These are phyloP conservation scores for Cicer yamashitae DNA, from an alignment of 306 rosid species.

Conservation along the genomic window DNA sequence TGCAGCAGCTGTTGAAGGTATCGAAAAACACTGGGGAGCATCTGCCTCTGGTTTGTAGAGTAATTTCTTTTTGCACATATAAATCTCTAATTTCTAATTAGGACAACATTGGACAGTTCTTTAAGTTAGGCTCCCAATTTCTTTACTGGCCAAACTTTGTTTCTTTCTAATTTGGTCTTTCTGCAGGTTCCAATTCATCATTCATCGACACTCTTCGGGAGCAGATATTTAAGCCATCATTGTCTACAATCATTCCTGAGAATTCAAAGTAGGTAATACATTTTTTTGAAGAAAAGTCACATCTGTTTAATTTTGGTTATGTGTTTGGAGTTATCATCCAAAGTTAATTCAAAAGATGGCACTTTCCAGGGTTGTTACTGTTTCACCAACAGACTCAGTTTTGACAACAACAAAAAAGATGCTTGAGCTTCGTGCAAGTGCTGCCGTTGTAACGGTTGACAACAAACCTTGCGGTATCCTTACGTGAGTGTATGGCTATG, in stretches of 20 bases:
- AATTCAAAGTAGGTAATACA: conserved; percentile 98
- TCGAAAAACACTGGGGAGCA: conserved; percentile 90
- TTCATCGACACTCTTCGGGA: conserved; percentile 87
- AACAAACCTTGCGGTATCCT: conserved; percentile 85
- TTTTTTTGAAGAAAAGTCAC: conserved; percentile 41
- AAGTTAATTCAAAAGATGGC: conserved; percentile 42
- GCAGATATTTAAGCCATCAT: conserved; percentile 85
- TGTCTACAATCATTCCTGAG: conserved; percentile 89
- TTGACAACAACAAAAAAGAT: conserved; percentile 75
- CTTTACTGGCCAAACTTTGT: neutral
- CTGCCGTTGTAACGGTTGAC: conserved; percentile 77
- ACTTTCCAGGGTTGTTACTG: conserved; percentile 74
- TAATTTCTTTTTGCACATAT: conserved; percentile 26
- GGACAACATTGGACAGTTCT: conserved; percentile 30
- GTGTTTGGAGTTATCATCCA: conserved; percentile 4
- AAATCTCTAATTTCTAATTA: conserved; percentile 7
- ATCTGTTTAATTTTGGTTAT: neutral
- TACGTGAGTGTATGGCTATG: conserved; percentile 64
- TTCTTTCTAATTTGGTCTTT: conserved; percentile 42
- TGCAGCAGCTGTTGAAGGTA: conserved; percentile 98
- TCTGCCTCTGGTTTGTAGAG: conserved; percentile 73
- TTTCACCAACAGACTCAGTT: conserved; percentile 77
- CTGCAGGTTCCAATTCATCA: conserved; percentile 80
- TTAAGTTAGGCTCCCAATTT: conserved; percentile 16
- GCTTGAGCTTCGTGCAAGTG: conserved; percentile 73